Conservation (phyloP, 169 alveolate genomes). For the Cryptosporidium canis region DNA sequence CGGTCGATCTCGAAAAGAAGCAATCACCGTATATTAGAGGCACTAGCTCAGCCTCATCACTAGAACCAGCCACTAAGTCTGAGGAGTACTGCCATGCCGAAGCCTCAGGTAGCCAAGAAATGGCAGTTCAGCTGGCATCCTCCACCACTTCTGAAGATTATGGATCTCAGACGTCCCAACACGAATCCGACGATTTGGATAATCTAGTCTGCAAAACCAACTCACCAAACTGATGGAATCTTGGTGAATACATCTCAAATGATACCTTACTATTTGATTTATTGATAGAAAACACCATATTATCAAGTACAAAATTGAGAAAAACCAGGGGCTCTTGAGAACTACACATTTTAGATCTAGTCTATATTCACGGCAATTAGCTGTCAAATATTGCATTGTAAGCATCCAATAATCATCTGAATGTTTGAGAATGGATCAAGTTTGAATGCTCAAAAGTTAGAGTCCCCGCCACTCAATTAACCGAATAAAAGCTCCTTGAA, state of each 20-base stretch:
- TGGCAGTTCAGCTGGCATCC: constrained; percentile 16
- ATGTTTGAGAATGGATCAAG: no score
- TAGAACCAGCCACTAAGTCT: background rate
- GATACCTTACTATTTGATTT: background rate
- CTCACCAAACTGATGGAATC: no score
- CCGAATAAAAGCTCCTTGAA: no score
- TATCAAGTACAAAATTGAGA: no score
- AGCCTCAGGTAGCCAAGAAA: background rate
- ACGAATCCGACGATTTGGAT: background rate
- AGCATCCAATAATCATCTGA: no score
- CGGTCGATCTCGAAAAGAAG: background rate
- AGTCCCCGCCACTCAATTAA: no score
- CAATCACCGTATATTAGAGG: background rate
- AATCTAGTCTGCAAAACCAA: background rate
- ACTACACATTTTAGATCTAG: no score
- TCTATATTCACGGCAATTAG: no score
- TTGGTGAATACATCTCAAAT: background rate
- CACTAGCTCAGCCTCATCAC: background rate
- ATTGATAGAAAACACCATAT: no score
- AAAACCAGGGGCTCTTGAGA: no score
- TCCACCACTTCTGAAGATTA: background rate
- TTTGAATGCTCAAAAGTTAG: no score
- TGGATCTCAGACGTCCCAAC: background rate
- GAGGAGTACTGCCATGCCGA: background rate
- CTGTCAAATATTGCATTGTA: no score